Base-by-base conservation (phyloP, 169 alveolate genomes). In the Blepharisma undulans region DNA sequence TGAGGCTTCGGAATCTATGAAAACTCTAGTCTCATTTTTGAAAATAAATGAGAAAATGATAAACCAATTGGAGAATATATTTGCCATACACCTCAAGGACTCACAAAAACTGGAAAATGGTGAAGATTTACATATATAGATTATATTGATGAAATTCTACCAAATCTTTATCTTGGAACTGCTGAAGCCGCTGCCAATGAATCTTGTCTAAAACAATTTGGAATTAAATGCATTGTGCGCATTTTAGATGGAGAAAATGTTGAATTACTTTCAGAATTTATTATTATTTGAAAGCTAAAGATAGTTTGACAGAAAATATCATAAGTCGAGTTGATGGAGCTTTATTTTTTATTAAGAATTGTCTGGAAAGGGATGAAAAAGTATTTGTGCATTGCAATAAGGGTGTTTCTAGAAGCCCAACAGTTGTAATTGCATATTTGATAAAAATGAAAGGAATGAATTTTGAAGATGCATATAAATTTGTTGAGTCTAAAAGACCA, bases 331-430 rank as follows among this genome's bases (percentile, higher is more conserved):
- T 79, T 7, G 14, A 29, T 1, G 66, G 61, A 27, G 87, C 86
- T 22, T 92, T 93, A 59, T 82, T 88, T 32, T 95, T 91, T 89
- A 95, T 95, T 30, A 93, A 93, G 30, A 77, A 86, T 0, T 76
- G 87, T 36, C 60, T 92, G 60, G 34, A 3, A 12, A 16, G 32
- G 1, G 93, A 92, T 2, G 87, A 82, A 77, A 89, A 77, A 27
- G 93, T 94, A 18, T 84, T 96, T n/a, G 98, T 96, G 4, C 98
- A 96, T 84, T 96, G 98, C 82, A 92, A 91, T 25, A 94, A 92
- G 29, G 98, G 98, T 2, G 84, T 93, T 10, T 94, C 96, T 5
- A 84, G 98, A 82, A 92, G 96, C 82, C 92, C 97, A 33, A 87
- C 98, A 0, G 85, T 94, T 22, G 96, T 96, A 27, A 88, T 89